phyloP scores from a whole-genome alignment of 1,284 basidiomycete species.

The Ustilago nuda region DNA sequence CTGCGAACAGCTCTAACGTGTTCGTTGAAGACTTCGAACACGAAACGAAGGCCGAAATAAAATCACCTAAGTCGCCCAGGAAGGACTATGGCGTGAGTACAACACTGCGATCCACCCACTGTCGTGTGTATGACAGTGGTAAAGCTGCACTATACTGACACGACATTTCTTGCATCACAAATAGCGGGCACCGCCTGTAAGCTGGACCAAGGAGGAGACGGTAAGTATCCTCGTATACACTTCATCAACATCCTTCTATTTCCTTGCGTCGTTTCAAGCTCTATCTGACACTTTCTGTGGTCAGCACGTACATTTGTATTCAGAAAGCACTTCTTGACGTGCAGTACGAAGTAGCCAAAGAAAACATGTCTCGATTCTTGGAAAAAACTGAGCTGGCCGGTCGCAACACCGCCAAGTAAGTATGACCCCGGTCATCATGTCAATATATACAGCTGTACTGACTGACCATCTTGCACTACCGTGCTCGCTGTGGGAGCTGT shows the following conservation, averaged over 20 bases:
- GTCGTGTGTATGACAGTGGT: neutral
- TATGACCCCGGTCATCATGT: neutral
- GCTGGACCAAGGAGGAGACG: constrained; percentile 18
- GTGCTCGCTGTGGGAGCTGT: neutral
- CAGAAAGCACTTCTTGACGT: constrained; percentile 13
- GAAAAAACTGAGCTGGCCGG: constrained; percentile 1
- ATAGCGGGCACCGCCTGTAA: constrained; percentile 10
- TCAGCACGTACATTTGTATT: neutral
- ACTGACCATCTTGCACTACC: neutral
- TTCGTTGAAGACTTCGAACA: neutral
- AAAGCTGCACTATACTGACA: neutral
- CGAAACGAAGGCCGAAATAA: neutral
- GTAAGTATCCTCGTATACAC: neutral
- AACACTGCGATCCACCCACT: neutral
- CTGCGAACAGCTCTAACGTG: neutral
- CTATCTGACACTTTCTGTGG: neutral
- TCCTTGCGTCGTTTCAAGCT: neutral
- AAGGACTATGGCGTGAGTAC: neutral
- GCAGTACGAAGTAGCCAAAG: constrained; percentile 4
- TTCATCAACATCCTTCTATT: neutral
- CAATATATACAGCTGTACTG: neutral
- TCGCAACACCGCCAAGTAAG: constrained; percentile 16
- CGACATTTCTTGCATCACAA: neutral
- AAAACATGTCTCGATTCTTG: constrained; percentile 10
- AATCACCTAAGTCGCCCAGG: neutral